Base-by-base conservation (phyloP, 257 asterid genomes). In the Scutellaria barbata region DNA sequence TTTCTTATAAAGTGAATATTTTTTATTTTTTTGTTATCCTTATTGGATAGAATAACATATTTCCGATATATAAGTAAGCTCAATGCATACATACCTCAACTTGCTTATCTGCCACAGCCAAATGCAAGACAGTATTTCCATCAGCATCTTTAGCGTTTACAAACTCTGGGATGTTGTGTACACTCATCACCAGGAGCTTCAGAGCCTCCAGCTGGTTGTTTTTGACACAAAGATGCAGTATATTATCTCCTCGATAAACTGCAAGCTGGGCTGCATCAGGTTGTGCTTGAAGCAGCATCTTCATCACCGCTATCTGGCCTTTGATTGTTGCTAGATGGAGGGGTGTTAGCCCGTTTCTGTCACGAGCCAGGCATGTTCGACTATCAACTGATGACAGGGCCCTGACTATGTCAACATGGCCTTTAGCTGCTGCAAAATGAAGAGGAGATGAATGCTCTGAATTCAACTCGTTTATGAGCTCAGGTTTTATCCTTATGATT, bases 281-380 rank as follows among this genome's bases (percentile, higher is more conserved):
- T 6, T 37, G 37, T 1, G 11, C 43, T 4, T 5, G 50, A 30
- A 76, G 18, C 59, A 85, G 10, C 70, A 62, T 61, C 5, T 43
- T 6, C 76, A 81, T 13, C 18, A 65, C 80, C 2, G 69, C 69
- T 35, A 59, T 33, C 7, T 47, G 80, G 25, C 89, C 87, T 40
- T 84, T 77, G 3, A 71, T 60, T 8, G 81, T 82, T 0, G 89
- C 87, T 8, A 78, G 48, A 69, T 86, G 89, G 5, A 84, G 56
- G 2, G 92, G 87, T 11, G 74, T 71, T 25, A 70, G 75, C 22
- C 81, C 81, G 17, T 82, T 68, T 3, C 46, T 13, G 30, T 84
- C 85, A 5, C 69, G 63, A 9, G 54, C 71, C 8, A 76, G 8
- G 52, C 83, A 83, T 58, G 75, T 48, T 6, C 54, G 80, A 1